Evolutionary conservation across 441 rosid species (phyloP).

Genomic region (Pelargonium cotyledonis): DNA sequence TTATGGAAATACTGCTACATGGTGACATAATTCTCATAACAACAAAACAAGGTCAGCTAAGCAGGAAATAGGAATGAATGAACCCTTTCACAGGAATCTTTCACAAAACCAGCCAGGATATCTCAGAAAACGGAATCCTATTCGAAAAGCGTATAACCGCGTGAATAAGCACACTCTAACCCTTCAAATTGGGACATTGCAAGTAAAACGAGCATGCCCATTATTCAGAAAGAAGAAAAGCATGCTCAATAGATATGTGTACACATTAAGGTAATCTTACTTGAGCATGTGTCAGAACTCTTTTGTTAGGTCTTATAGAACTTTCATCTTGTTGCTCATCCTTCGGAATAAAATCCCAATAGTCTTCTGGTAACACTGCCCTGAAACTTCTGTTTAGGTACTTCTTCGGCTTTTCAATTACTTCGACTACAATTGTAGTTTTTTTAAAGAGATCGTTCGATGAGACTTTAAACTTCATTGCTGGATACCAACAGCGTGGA

Average conservation of each 20-base stretch:
- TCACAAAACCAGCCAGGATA: too few species aligned
- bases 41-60: too few species aligned
- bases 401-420: slow-evolving; percentile 36
- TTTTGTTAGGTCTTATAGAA: slow-evolving; percentile 40
- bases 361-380: slow-evolving; percentile 51
- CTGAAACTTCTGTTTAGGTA: slow-evolving; percentile 30
- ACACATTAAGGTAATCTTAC: slow-evolving; percentile 26
- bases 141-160: too few species aligned
- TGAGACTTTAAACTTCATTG: slow-evolving; percentile 67
- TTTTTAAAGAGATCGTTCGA: slow-evolving; percentile 51
- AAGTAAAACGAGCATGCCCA: too few species aligned
- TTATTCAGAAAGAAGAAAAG: background rate
- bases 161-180: too few species aligned
- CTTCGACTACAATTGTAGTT: slow-evolving; percentile 61
- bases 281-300: slow-evolving; percentile 76
- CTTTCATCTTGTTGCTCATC: slow-evolving; percentile 57
- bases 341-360: slow-evolving; percentile 66
- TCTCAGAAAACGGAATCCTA: too few species aligned
- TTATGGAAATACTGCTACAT: too few species aligned
- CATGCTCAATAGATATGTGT: background rate
- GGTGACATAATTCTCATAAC: too few species aligned
- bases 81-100: too few species aligned
- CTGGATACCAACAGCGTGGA: slow-evolving; percentile 54
- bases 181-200: too few species aligned
- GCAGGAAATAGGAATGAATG: too few species aligned